Percentiles rank a stretch among this genome's conserved stretches.
phyloP scores from a whole-genome alignment of 495 filamentous ascomycete species.

The Lophiostoma macrostomum region DNA sequence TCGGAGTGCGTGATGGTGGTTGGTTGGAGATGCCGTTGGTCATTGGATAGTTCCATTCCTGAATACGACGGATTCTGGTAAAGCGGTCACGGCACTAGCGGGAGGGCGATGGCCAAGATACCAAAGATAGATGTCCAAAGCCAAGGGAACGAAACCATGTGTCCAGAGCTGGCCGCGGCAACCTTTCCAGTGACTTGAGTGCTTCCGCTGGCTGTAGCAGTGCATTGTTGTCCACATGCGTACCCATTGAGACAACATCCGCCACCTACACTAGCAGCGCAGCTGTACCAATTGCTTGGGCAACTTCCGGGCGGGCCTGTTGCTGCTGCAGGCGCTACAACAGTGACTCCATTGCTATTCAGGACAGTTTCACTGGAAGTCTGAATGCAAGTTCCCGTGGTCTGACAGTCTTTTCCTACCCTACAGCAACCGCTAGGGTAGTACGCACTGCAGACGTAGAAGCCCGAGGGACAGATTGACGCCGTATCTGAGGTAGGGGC shows the following conservation, averaged over 20 bases:
- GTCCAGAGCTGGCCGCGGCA: slow-evolving; percentile 20
- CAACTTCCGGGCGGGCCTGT: slow-evolving; percentile 10
- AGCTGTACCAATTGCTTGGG: too few species aligned
- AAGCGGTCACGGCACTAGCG: too few species aligned
- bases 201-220: slow-evolving; percentile 14
- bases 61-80: too few species aligned
- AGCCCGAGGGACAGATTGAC: slow-evolving; percentile 64
- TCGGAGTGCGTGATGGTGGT: too few species aligned
- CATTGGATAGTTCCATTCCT: too few species aligned
- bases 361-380: slow-evolving; percentile 54
- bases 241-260: slow-evolving; percentile 28
- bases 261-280: too few species aligned
- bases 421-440: slow-evolving; percentile 76
- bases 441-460: slow-evolving; percentile 67
- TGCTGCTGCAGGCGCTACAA: slow-evolving; percentile 59
- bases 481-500: slow-evolving; percentile 39
- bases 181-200: slow-evolving; percentile 21
- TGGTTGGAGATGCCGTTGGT: too few species aligned
- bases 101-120: slow-evolving; percentile 8
- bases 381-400: slow-evolving; percentile 55
- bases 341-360: slow-evolving; percentile 59
- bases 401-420: slow-evolving; percentile 76
- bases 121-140: slow-evolving; percentile 9
- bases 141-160: not conserved
- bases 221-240: slow-evolving; percentile 29